Evolutionary conservation across 352 stramenopile species (phyloP).

Genomic region (Pythium scleroteichum): DNA sequence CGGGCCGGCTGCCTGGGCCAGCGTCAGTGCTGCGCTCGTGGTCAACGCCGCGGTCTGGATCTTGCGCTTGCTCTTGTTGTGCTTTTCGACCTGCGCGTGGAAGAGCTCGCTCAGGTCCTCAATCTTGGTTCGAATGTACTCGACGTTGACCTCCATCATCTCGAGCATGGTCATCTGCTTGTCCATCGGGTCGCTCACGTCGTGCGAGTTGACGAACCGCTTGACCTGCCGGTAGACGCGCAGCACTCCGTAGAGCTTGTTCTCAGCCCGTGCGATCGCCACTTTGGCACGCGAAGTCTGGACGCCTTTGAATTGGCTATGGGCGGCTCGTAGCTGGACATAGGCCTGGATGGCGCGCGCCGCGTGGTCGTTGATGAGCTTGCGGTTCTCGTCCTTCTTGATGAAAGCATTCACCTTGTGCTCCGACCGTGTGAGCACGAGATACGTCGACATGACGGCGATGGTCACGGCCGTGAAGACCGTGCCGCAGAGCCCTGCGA

Average conservation of each 20-base stretch:
- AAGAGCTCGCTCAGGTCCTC: constrained; percentile 63
- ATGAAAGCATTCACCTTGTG: constrained; percentile 83
- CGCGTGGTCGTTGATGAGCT: constrained; percentile 59
- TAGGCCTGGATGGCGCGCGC: constrained; percentile 65
- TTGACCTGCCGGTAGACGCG: constrained; percentile 59
- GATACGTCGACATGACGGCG: constrained; percentile 73
- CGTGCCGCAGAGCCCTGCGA: constrained; percentile 53
- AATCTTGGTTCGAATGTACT: constrained; percentile 81
- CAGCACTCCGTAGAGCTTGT: constrained; percentile 64
- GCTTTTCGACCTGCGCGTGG: constrained; percentile 34
- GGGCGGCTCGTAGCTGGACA: constrained; percentile 48
- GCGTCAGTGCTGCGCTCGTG: constrained; percentile 3
- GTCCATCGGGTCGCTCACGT: constrained; percentile 76
- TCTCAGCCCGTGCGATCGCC: constrained; percentile 40
- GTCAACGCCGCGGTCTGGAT: constrained; percentile 12
- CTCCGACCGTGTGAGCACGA: constrained; percentile 73
- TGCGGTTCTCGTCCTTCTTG: constrained; percentile 68
- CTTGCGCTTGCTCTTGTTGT: constrained; percentile 22
- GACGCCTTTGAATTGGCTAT: constrained; percentile 34
- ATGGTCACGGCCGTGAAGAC: constrained; percentile 70
- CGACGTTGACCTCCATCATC: constrained; percentile 86
- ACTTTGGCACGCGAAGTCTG: constrained; percentile 20
- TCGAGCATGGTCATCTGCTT: constrained; percentile 85
- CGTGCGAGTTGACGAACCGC: constrained; percentile 58
- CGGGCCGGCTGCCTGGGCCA: constrained; percentile 10